Conservation (phyloP, 805 yeast species). For the Lipomyces kockii region DNA sequence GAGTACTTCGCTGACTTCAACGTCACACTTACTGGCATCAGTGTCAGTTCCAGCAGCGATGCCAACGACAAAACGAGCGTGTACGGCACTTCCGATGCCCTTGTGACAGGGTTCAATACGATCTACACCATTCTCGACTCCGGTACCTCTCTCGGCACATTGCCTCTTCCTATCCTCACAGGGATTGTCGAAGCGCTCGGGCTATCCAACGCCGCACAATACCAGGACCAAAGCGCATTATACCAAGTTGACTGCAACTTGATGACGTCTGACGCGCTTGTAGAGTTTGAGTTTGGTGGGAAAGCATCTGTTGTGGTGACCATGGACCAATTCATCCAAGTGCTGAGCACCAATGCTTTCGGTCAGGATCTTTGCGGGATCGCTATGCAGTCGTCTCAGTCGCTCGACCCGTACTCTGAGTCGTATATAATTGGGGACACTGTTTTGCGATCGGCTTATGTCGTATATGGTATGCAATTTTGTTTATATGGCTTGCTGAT, state of each 20-base stretch:
- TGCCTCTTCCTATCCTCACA: conserved; percentile 50
- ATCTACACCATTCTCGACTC: conserved; percentile 56
- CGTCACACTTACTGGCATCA: conserved; percentile 21
- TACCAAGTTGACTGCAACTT: conserved; percentile 49
- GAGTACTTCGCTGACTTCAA: conserved; percentile 4
- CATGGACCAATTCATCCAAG: not conserved
- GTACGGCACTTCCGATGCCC: not conserved
- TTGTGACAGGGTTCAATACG: not conserved
- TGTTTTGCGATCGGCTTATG: conserved; percentile 57
- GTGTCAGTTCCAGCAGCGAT: conserved; percentile 5
- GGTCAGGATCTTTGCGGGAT: conserved; percentile 35
- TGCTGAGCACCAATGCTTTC: conserved; percentile 27
- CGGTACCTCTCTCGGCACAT: conserved; percentile 56
- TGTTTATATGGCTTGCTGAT: conserved; percentile 44
- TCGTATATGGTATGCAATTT: conserved; percentile 54
- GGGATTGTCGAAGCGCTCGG: conserved; percentile 47
- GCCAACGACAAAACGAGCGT: not conserved
- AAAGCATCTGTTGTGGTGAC: conserved; percentile 53
- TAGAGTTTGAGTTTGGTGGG: conserved; percentile 59
- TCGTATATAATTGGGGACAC: conserved; percentile 55
- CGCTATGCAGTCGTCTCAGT: conserved; percentile 40
- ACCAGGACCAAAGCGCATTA: conserved; percentile 46
- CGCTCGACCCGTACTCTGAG: conserved; percentile 4
- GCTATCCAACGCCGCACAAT: conserved; percentile 42
- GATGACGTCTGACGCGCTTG: conserved; percentile 31